phyloP scores from a whole-genome alignment of 192 early-diverging fungal species.

The Phlyctochytrium planicorne region DNA sequence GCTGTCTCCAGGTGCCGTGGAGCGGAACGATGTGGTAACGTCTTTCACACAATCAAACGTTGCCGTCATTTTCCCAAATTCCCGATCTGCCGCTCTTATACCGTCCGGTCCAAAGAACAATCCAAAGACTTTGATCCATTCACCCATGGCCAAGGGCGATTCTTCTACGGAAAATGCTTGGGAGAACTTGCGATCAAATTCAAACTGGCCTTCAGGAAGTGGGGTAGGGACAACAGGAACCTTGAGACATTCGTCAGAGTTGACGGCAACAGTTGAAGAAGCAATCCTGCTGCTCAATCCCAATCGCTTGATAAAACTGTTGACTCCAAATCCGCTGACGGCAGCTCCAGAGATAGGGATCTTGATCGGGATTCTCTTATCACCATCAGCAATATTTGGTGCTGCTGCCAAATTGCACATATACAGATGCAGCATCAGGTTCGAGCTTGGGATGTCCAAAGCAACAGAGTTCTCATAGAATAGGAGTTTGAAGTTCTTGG shows the following conservation, averaged over 20 bases:
- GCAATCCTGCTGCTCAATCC: neutral
- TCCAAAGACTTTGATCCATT: constrained; percentile 23
- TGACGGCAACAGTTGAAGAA: neutral
- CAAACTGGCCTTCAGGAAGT: neutral
- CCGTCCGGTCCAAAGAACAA: constrained; percentile 8
- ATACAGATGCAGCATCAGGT: neutral
- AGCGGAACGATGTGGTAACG: neutral
- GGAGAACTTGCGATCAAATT: constrained; percentile 6
- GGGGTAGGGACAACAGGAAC: neutral
- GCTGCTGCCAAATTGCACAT: neutral
- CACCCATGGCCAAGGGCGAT: constrained; percentile 13
- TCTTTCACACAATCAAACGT: neutral
- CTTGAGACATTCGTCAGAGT: constrained; percentile 4
- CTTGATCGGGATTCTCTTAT: neutral
- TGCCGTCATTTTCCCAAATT: neutral
- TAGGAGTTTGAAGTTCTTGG: constrained; percentile 9
- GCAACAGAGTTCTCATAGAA: constrained; percentile 1
- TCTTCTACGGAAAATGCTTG: neutral
- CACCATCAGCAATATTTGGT: neutral
- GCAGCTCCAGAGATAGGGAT: constrained; percentile 12
- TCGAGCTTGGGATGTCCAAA: constrained; percentile 1
- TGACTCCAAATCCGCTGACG: neutral
- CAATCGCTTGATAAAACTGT: constrained; percentile 9
- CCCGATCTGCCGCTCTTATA: neutral
- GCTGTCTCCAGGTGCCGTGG: neutral